Conservation (phyloP, 345 rosid genomes). For the Erucastrum elatum region DNA sequence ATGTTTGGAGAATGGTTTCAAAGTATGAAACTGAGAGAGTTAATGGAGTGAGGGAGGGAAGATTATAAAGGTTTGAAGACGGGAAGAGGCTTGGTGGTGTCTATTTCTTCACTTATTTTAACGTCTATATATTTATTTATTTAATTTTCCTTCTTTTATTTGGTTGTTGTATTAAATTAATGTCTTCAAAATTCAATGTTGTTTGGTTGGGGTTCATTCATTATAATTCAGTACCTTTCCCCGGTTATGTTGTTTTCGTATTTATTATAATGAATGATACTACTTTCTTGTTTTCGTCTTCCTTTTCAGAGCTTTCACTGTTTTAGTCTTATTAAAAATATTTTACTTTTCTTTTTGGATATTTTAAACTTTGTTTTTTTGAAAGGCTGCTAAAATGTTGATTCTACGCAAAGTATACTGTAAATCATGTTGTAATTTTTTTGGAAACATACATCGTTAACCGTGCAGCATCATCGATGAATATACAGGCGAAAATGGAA, state of each 20-base stretch:
- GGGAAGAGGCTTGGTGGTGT: slow-evolving; percentile 36
- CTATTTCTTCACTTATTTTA: slow-evolving; percentile 23
- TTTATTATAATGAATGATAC: slow-evolving; percentile 29
- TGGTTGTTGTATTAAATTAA: slow-evolving; percentile 41
- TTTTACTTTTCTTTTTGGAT: background rate
- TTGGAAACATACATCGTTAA: background rate
- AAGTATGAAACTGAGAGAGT: slow-evolving; percentile 30
- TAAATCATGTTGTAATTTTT: background rate
- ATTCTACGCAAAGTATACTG: background rate
- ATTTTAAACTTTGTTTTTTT: background rate
- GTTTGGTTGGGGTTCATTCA: slow-evolving; percentile 46
- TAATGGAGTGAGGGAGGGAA: slow-evolving; percentile 36
- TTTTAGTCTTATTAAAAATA: background rate
- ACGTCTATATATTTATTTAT: slow-evolving; percentile 8
- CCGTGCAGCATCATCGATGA: slow-evolving; percentile 13
- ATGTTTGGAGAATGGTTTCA: slow-evolving; percentile 25
- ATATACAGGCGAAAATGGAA: background rate
- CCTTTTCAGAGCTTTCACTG: slow-evolving; percentile 21
- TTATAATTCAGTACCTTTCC: slow-evolving; percentile 26
- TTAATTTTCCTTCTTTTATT: slow-evolving; percentile 2
- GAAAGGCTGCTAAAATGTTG: background rate
- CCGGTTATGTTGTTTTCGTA: slow-evolving; percentile 26
- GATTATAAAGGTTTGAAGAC: slow-evolving; percentile 39
- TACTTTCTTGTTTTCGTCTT: slow-evolving; percentile 3
- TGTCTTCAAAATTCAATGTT: slow-evolving; percentile 41